Evolutionary conservation across 2,329 filamentous ascomycete species (phyloP).

Genomic region (Hypoxylon rubiginosum): DNA sequence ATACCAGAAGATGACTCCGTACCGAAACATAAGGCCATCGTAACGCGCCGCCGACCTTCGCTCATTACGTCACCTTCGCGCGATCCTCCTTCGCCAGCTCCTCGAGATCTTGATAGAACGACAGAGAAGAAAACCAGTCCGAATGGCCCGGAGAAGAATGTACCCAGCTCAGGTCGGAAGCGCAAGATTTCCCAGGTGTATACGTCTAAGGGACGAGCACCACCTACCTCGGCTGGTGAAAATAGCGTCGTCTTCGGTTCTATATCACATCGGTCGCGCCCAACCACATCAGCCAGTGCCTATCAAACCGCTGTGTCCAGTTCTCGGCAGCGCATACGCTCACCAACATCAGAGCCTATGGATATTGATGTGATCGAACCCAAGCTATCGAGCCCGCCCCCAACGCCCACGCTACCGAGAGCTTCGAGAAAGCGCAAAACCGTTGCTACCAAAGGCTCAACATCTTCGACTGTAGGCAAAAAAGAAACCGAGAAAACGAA

Average conservation of each 20-base stretch:
- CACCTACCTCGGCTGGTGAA: slow-evolving; percentile 32
- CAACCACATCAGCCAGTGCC: slow-evolving; percentile 33
- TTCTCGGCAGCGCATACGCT: slow-evolving; percentile 33
- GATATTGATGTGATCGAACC: slow-evolving; percentile 41
- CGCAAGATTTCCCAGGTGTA: slow-evolving; percentile 51
- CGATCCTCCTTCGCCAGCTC: slow-evolving; percentile 33
- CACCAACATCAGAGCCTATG: slow-evolving; percentile 42
- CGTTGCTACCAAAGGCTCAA: slow-evolving; percentile 3
- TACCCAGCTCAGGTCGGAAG: slow-evolving; percentile 45
- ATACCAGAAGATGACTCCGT: slow-evolving; percentile 49
- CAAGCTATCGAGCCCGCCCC: slow-evolving; percentile 51
- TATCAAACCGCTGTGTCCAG: slow-evolving; percentile 17
- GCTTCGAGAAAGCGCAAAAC: slow-evolving; percentile 18
- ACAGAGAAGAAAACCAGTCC: slow-evolving; percentile 27
- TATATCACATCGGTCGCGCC: slow-evolving; percentile 43
- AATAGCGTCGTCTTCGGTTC: slow-evolving; percentile 32
- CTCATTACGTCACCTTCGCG: slow-evolving; percentile 41
- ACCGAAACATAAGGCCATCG: slow-evolving; percentile 39
- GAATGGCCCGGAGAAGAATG: slow-evolving; percentile 23
- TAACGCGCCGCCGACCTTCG: slow-evolving; percentile 38
- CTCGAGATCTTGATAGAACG: slow-evolving; percentile 26
- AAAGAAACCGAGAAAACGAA: slow-evolving; percentile 21
- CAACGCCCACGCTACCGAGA: slow-evolving; percentile 46
- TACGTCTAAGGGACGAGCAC: slow-evolving; percentile 42
- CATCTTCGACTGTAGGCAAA: slow-evolving; percentile 5